phyloP scores from a whole-genome alignment of 345 rosid species.

The Conringia planisiliqua region DNA sequence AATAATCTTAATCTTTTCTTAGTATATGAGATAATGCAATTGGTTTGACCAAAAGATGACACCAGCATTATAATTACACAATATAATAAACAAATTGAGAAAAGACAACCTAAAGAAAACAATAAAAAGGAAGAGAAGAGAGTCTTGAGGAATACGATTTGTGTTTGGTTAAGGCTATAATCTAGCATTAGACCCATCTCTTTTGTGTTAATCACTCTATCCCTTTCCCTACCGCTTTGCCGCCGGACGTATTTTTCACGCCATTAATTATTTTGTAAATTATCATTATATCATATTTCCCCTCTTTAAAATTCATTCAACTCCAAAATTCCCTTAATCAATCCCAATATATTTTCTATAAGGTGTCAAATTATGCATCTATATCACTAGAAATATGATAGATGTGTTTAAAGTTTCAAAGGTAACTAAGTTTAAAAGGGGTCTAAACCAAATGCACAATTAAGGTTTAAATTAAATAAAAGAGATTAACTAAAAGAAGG shows the following conservation, averaged over 20 bases:
- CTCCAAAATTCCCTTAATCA: neutral
- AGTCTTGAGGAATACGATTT: constrained; percentile 26
- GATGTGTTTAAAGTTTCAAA: neutral
- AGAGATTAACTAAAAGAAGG: neutral
- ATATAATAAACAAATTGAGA: neutral
- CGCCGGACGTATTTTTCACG: constrained; percentile 35
- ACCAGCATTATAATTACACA: neutral
- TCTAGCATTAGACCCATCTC: constrained; percentile 39
- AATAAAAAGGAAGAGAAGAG: neutral
- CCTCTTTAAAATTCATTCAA: neutral
- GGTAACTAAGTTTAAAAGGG: neutral
- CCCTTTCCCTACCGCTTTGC: constrained; percentile 21
- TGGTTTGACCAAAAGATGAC: constrained; percentile 16
- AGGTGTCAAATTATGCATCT: neutral
- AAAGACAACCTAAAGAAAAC: neutral
- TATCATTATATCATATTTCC: neutral
- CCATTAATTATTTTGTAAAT: constrained; percentile 11
- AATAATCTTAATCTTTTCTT: neutral
- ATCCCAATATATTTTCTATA: neutral
- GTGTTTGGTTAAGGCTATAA: constrained; percentile 39
- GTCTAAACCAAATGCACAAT: constrained; percentile 8
- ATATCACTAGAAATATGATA: neutral
- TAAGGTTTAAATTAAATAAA: neutral
- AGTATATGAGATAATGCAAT: neutral
- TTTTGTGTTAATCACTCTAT: constrained; percentile 39